Base-by-base conservation (phyloP, 176 grass and related monocot species). In the Raddia distichophylla region DNA sequence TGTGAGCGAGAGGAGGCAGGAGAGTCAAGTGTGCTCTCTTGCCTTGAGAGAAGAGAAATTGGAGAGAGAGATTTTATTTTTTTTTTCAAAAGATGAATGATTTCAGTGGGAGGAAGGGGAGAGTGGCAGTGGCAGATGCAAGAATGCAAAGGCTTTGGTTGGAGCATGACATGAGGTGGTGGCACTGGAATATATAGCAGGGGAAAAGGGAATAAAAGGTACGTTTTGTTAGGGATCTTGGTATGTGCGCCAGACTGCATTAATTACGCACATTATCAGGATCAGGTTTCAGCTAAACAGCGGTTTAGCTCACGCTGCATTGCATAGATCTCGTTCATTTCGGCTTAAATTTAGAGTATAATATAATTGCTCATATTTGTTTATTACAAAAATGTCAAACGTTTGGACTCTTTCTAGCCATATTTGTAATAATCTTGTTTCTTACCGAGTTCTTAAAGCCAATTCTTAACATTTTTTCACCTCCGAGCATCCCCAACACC, bases 1-100 rank as follows among this genome's bases (percentile, higher is more conserved):
- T 27, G 47, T 62, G 9, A 79, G 80, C 50, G 69, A 37, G 53
- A 57, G 72, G 27, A 47, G 55, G 81, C 19, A 11, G 43, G 50
- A 81, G 82, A 85, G 87, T 90, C 88, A 86, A 82, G 83, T 67
- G 78, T 67, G 86, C 35, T 87, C 86, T 93, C 88, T 91, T 88
- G 88, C 85, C 61, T 82, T 78, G 91, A 82, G 84, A 76, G 83
- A 48, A 88, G 88, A 78, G 73, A 72, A 49, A 76, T 55, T 55
- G 47, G 3, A 64, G 54, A 71, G 47, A 49, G 7, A 49, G 27
- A 27, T 27, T 27, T 27, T n/a, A n/a, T 3, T 11, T 49, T 49
- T 49, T 49, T 11, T 49, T 42, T 78, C 80, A 81, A 76, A 89
- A 81, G 82, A 81, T 19, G 82, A 81, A 89, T 85, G 82, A 81